Base-by-base conservation (phyloP, 1,139 yeast genomes). In the Diutina sp. region DNA sequence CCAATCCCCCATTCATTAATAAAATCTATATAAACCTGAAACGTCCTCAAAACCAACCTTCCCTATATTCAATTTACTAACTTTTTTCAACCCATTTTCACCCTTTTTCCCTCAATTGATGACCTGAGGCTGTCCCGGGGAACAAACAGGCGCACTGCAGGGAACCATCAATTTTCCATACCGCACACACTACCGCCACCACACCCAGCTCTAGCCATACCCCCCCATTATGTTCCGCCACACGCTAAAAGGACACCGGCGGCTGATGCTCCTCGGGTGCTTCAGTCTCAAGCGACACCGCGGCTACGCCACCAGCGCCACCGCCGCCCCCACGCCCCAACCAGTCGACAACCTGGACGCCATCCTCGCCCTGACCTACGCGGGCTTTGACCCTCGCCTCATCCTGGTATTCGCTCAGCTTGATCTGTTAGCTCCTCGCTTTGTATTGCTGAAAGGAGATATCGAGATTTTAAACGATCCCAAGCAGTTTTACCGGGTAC, bases 341-440 rank as follows among this genome's bases (percentile, higher is more conserved):
- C 41, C 21, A 14, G 28, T 45, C 21, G 50, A 46, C n/a, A 4
- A 18, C 4, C 25, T 44, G 25, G 25, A 44, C 21, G 25, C 18
- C 16, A n/a, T 44, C 25, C 46, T 44, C 21, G 46, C 25, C 25
- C 46, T 6, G 25, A 16, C 25, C 25, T 44, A 44, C 46, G 7
- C 25, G 14, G 53, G 53, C n/a, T 50, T 50, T 30, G 53, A 50
- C 32, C 53, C 35, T 6, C 44, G 55, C 14, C 46, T 52, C n/a
- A 3, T 38, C 32, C 55, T 41, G 3, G 72, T 83, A 14, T 72
- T 81, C 56, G 78, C 75, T 57, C 87, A 84, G 65, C 67, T 86
- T 50, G 88, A 85, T 64, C 70, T 79, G 53, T 69, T 85, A n/a
- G 84, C 87, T 1, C 95, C 96, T 1, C 72, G 90, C 55, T 89